Evolutionary conservation across 768 basidiomycete species (phyloP), one percentile per base, ranked within the genome.

Genomic region (Kwoniella mangroviensis): DNA sequence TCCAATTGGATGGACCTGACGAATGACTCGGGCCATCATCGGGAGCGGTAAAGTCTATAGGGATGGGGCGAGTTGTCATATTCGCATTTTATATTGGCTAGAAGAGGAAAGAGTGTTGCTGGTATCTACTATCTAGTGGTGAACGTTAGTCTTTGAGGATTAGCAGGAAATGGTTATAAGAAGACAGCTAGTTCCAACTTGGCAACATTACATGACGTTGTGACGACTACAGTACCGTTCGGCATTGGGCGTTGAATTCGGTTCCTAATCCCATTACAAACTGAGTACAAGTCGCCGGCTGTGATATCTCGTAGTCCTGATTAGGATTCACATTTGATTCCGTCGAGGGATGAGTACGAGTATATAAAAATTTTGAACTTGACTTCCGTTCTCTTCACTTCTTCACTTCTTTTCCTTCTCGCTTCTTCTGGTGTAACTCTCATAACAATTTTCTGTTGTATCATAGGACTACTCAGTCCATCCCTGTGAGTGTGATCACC

Each of bases 1-100:
- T 51, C 67, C 67, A 68, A 40, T 68, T 68, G 15, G 67, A 55
- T 26, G 51, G n/a, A 21, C 17, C 28, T n/a, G 64, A 56, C 28
- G 64, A 65, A 3, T 2, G 9, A 62, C 40, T 7, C 15, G 13
- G 54, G 21, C 21, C 54, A 4, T 55, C 21, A 13, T 42, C 60
- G 41, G 63, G 63, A 12, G 54, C 22, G n/a, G 53, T 55, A 26
- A 55, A 55, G 42, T 65, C 64, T 42, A 65, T 56, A 28, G 64
- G 64, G 1, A 65, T 42, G 53, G 56, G 56, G 56, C 56, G 56
- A 58, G 56, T 13, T 11, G 56, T 58, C 56, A 58, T 58, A 58
- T 58, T 58, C 10, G 15, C 56, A 58, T 58, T 17, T 11, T 58
- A 17, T n/a, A n/a, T n/a, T 51, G 49, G 21, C 49, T 51, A 17